Percentiles rank a stretch among this genome's conserved stretches.
Conservation (phyloP, 108 stramenopile genomes). For the Cyclotella cryptica region DNA sequence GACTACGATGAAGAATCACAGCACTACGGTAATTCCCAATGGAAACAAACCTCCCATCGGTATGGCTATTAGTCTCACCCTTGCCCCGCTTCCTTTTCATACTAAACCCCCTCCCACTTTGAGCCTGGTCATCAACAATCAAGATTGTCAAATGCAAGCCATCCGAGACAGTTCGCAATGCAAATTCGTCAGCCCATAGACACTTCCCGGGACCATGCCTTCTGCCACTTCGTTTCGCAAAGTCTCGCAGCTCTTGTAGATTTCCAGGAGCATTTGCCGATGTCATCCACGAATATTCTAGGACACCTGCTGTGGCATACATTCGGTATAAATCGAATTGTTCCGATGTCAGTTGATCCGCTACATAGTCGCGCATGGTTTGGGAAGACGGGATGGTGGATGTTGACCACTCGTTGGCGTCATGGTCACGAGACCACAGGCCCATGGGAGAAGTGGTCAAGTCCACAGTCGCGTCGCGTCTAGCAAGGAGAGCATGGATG, state of each 20-base stretch:
- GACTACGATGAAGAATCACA: slow-evolving; percentile 49
- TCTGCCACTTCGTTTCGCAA: slow-evolving; percentile 32
- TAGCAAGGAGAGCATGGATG: slow-evolving; percentile 31
- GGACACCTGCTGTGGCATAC: slow-evolving; percentile 38
- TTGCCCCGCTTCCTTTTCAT: slow-evolving; percentile 11
- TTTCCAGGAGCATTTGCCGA: slow-evolving; percentile 17
- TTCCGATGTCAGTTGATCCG: slow-evolving; percentile 29
- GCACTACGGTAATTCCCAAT: slow-evolving; percentile 29
- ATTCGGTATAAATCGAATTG: slow-evolving; percentile 43
- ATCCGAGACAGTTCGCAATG: slow-evolving; percentile 47
- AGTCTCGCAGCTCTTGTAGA: slow-evolving; percentile 31
- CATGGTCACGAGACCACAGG: background rate
- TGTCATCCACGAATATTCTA: slow-evolving; percentile 40
- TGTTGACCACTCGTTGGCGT: background rate
- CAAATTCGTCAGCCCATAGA: slow-evolving; percentile 51
- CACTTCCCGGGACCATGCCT: slow-evolving; percentile 40
- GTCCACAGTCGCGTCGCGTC: background rate
- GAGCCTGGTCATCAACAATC: slow-evolving; percentile 49
- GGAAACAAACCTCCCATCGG: slow-evolving; percentile 42
- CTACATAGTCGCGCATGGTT: slow-evolving; percentile 42
- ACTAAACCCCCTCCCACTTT: slow-evolving; percentile 21
- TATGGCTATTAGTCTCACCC: background rate
- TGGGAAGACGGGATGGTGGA: slow-evolving; percentile 20
- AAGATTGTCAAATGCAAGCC: slow-evolving; percentile 43
- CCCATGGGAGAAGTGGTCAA: slow-evolving; percentile 3